phyloP scores from a whole-genome alignment of 176 grass and related monocot genomes.

The Neostapfia colusana region DNA sequence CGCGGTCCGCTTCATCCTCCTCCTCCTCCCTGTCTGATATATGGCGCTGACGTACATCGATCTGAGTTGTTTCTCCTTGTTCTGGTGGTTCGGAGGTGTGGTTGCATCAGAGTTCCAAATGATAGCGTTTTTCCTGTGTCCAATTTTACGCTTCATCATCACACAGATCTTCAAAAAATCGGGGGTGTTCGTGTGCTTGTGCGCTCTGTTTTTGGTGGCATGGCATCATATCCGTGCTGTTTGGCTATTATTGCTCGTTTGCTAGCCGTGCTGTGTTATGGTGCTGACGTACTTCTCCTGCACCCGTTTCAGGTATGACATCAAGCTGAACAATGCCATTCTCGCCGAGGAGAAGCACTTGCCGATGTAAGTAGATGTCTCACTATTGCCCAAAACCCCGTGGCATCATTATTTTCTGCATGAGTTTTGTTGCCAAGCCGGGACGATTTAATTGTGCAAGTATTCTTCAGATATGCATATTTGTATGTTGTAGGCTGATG shows the following conservation, averaged over 20 bases:
- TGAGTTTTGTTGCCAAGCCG: background rate
- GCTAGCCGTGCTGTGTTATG: background rate
- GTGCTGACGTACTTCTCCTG: constrained; percentile 22
- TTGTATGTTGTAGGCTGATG: constrained; percentile 11
- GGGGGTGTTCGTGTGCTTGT: background rate
- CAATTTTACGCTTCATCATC: background rate
- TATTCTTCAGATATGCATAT: background rate
- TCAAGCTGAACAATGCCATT: constrained; percentile 86
- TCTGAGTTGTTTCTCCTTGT: background rate
- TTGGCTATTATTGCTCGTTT: constrained; percentile 3
- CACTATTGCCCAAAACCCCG: background rate
- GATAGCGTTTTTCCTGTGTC: too few relatives aligned
- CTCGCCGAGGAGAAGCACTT: constrained; percentile 86
- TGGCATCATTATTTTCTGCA: background rate
- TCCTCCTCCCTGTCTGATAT: background rate
- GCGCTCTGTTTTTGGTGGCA: background rate
- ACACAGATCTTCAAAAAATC: background rate
- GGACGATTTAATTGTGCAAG: background rate
- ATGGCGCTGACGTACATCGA: background rate
- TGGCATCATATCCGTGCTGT: background rate
- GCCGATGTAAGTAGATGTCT: constrained; percentile 65
- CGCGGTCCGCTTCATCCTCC: background rate
- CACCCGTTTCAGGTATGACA: constrained; percentile 63
- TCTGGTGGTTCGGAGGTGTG: background rate
- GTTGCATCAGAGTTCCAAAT: constrained; percentile 18